Base-by-base conservation (phyloP, 192 early-diverging fungal species). In the Phlyctochytrium bullatum region DNA sequence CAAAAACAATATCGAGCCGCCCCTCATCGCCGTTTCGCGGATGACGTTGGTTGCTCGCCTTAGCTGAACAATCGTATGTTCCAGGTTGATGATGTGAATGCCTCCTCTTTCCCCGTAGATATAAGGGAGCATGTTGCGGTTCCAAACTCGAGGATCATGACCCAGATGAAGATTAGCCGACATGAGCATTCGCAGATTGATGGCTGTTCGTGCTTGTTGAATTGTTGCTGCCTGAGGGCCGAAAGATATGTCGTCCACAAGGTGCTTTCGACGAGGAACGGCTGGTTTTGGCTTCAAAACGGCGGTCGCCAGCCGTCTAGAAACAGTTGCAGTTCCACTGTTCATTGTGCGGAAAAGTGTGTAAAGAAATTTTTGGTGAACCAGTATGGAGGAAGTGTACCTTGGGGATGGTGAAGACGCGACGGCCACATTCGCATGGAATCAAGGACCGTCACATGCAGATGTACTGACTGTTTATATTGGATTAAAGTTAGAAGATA, bases 1-100 rank as follows among this genome's bases (percentile, higher is more conserved):
- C 6, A 92, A 81, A 73, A 98, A 98, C 57, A 97, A 52, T 52
- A 98, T 86, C 53, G 86, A 85, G 3, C 95, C 93, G 32, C 91
- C 93, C 20, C 85, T 69, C 36, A 82, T 73, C 30, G 92, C 87
- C 2, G 95, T 86, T 29, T 86, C 83, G 24, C 84, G 71, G 10
- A 85, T 83, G 24, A 95, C 83, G 50, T 83, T 84, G 59, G 87
- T 85, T 2, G 96, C 93, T 40, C 94, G 84, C 32, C 94, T 82
- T 28, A 98, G 80, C 34, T 88, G 82, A 1, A 87, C 87, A 62
- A 97, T 73, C 0, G 96, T 96, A 40, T 93, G 90, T 65, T 98
- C 94, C 53, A 95, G 73, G 71, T 98, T 94, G 79, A 98, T 95
- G 62, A 98, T 91, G 68, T 90, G 90, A 34, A 97, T 88, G 30